Conservation (phyloP, 306 rosid species). For the Alnus rubra region DNA sequence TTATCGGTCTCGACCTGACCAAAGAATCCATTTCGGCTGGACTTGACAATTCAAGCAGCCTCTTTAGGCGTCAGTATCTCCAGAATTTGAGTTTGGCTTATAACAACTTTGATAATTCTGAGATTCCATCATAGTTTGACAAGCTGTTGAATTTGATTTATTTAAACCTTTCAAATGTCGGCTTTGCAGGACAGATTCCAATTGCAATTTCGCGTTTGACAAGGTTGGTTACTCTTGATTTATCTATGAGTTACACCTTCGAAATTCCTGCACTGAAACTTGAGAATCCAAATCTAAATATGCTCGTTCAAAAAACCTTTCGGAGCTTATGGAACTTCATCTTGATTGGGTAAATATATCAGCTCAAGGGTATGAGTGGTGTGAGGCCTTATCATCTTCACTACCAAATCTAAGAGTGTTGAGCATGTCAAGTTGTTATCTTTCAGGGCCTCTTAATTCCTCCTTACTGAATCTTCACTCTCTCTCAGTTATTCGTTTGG, state of each 20-base stretch:
- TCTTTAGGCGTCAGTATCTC: slow-evolving; percentile 35
- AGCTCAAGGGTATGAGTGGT: neutral
- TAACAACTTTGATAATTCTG: slow-evolving; percentile 19
- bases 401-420: neutral
- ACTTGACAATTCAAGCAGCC: slow-evolving; percentile 26
- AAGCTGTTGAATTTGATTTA: slow-evolving; percentile 28
- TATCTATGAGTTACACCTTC: slow-evolving; percentile 19
- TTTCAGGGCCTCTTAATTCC: neutral
- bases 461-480: neutral
- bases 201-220: slow-evolving; percentile 41
- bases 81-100: slow-evolving; percentile 29
- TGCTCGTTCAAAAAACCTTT: neutral
- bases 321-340: slow-evolving; percentile 1
- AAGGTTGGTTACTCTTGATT: slow-evolving; percentile 44
- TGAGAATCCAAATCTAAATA: slow-evolving; percentile 30
- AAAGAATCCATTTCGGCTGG: slow-evolving; percentile 24
- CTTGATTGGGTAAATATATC: slow-evolving; percentile 7
- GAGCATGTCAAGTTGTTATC: neutral
- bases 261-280: slow-evolving; percentile 21
- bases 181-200: slow-evolving; percentile 43
- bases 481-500: slow-evolving; percentile 12
- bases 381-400: neutral
- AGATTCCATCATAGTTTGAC: slow-evolving; percentile 38
- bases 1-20: slow-evolving; percentile 34
- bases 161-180: slow-evolving; percentile 40